Percentiles rank a stretch among this genome's conserved stretches.
These are phyloP conservation scores for Arabidopsis arenosa DNA, from an alignment of 345 rosid genomes.

Conservation along the genomic window DNA sequence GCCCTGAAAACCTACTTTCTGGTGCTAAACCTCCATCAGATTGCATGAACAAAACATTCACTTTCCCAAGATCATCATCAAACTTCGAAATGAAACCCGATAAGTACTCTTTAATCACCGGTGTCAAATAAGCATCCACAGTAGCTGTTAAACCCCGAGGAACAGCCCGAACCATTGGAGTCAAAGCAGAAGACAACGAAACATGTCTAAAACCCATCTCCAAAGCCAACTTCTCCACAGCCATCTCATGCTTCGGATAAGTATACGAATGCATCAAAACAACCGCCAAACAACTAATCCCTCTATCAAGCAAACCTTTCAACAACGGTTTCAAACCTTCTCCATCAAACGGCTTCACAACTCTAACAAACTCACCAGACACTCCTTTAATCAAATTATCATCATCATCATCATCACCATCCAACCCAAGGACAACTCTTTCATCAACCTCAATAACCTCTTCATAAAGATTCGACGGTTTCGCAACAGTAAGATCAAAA, in stretches of 20 bases:
- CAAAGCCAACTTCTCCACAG: conserved; percentile 76
- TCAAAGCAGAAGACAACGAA: conserved; percentile 88
- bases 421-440: conserved; percentile 78
- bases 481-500: conserved; percentile 81
- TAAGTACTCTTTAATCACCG: conserved; percentile 88
- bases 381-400: conserved; percentile 60
- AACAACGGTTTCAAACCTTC: conserved; percentile 63
- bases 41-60: conserved; percentile 95
- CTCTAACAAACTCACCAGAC: conserved; percentile 86
- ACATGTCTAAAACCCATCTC: conserved; percentile 90
- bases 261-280: conserved; percentile 94
- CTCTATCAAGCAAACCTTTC: conserved; percentile 68
- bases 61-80: conserved; percentile 71
- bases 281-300: conserved; percentile 90
- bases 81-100: conserved; percentile 90
- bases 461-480: conserved; percentile 87
- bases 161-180: conserved; percentile 97
- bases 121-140: conserved; percentile 95
- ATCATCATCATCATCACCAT: conserved; percentile 22
- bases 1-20: conserved; percentile 91
- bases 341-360: conserved; percentile 71
- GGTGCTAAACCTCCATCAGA: conserved; percentile 99
- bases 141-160: conserved; percentile 96
- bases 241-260: conserved; percentile 82
- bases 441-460: conserved; percentile 89